Evolutionary conservation across 2,329 filamentous ascomycete species (phyloP).

Genomic region (Cladorrhinum sp.): DNA sequence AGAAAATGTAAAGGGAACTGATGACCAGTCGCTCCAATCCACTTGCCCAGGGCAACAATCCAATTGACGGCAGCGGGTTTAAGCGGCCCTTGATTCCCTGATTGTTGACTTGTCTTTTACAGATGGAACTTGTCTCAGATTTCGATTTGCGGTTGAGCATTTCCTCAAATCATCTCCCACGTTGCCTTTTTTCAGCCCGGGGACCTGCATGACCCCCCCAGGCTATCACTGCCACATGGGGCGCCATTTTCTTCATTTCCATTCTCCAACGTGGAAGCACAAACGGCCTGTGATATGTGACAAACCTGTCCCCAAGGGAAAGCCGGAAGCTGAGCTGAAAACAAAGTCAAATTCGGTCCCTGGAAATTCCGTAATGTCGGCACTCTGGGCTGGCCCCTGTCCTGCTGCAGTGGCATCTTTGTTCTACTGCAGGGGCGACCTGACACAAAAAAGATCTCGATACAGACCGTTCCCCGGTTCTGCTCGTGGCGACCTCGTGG

Average conservation of each 20-base stretch:
- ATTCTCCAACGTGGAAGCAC: background rate
- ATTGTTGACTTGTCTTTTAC: background rate
- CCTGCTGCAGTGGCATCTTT: slow-evolving; percentile 5
- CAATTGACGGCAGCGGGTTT: background rate
- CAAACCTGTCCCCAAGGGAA: background rate
- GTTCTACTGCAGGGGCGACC: background rate
- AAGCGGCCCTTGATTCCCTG: background rate
- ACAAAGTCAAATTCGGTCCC: background rate
- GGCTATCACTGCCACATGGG: background rate
- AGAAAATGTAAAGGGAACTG: slow-evolving; percentile 3
- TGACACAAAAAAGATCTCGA: slow-evolving; percentile 11
- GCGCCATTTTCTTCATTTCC: background rate
- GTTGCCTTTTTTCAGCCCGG: background rate
- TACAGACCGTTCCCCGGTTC: background rate
- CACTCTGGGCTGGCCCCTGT: slow-evolving; percentile 2
- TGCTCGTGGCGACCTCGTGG: slow-evolving; percentile 21
- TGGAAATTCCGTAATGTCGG: slow-evolving; percentile 2
- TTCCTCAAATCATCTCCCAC: background rate
- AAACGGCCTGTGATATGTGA: background rate
- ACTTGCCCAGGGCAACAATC: slow-evolving; percentile 1
- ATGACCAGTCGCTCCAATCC: background rate
- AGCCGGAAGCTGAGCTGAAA: background rate
- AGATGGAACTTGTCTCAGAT: background rate
- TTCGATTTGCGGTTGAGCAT: background rate
- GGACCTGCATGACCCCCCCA: background rate